phyloP scores from a whole-genome alignment of 805 yeast genomes.

The Cyberlindnera suaveolens region DNA sequence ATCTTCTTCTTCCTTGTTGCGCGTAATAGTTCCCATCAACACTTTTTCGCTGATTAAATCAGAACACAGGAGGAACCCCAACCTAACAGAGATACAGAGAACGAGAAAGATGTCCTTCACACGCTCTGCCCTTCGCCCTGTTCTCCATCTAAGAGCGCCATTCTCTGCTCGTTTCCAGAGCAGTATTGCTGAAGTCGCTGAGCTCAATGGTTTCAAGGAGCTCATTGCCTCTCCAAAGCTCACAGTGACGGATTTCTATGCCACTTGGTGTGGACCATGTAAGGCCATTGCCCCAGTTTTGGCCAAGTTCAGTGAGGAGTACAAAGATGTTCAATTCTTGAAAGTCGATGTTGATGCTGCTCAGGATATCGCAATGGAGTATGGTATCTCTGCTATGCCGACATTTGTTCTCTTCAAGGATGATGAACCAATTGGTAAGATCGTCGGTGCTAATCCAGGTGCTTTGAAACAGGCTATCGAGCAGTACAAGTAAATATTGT shows the following conservation, averaged over 20 bases:
- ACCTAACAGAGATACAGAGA: neutral
- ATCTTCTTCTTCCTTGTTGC: no score
- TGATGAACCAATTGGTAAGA: constrained; percentile 48
- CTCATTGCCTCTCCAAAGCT: constrained; percentile 32
- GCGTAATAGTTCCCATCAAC: no score
- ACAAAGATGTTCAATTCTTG: constrained; percentile 48
- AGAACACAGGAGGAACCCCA: neutral
- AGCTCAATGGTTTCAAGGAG: constrained; percentile 30
- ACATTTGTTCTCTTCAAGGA: constrained; percentile 55
- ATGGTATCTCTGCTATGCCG: constrained; percentile 71
- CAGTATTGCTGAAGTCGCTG: constrained; percentile 29
- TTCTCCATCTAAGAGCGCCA: constrained; percentile 2
- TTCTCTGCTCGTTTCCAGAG: constrained; percentile 7
- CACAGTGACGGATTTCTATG: constrained; percentile 59
- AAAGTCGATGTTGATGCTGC: constrained; percentile 68
- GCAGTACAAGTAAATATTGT: constrained; percentile 15
- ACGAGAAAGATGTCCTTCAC: constrained; percentile 4
- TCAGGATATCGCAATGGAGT: constrained; percentile 52
- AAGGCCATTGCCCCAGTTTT: constrained; percentile 61
- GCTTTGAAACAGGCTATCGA: constrained; percentile 29
- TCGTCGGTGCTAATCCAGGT: constrained; percentile 55
- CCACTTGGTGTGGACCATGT: constrained; percentile 79
- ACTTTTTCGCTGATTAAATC: no score
- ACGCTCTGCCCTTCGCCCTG: constrained; percentile 7
- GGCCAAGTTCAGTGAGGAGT: constrained; percentile 32